Evolutionary conservation across 495 filamentous ascomycete species (phyloP), one percentile per base, ranked within the genome.

Genomic region (Neurospora discreta): DNA sequence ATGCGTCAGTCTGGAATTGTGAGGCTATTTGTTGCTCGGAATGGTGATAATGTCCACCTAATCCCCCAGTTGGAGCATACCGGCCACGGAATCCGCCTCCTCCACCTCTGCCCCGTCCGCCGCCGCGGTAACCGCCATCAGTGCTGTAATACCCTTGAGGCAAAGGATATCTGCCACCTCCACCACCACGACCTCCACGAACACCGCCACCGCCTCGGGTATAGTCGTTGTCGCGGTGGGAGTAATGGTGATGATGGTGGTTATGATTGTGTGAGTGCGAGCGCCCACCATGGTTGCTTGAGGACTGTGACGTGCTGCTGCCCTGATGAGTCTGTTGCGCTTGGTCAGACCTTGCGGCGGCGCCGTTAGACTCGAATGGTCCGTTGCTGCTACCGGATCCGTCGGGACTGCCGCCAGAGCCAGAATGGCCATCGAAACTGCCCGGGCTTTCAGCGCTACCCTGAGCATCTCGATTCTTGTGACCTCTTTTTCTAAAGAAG

Each of bases 401-500:
- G 11, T 60, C 46, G 13, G 68, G 36, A 18, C 30, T 39, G 23
- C n/a, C 20, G 33, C 68, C 43, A 39, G 5, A 13, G 20, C 69
- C 38, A 30, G 26, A 23, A n/a, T 70, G 38, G 9, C 43, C 69
- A 36, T 52, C 71, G 15, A 36, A 33, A 33, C 68, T 44, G 8
- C 33, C 36, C 15, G 26, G 26, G n/a, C 58, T 39, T 68, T 60
- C 36, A n/a, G 68, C 39, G 30, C 23, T 70, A 30, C 10, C 60
- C n/a, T 71, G 36, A 8, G 20, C 11, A 26, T 20, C 68, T 36
- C 38, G 58, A 26, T 23, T 36, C 13, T 52, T 58, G 42, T 20
- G 38, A 13, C 78, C 78, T 33, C 77, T 75, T 38, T 77, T 75
- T 9, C 78, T 74, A 39, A 73, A 69, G 43, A 77, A 83, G 13